Evolutionary conservation across 2,329 filamentous ascomycete species (phyloP).

Genomic region (Arachnomyces sp.): DNA sequence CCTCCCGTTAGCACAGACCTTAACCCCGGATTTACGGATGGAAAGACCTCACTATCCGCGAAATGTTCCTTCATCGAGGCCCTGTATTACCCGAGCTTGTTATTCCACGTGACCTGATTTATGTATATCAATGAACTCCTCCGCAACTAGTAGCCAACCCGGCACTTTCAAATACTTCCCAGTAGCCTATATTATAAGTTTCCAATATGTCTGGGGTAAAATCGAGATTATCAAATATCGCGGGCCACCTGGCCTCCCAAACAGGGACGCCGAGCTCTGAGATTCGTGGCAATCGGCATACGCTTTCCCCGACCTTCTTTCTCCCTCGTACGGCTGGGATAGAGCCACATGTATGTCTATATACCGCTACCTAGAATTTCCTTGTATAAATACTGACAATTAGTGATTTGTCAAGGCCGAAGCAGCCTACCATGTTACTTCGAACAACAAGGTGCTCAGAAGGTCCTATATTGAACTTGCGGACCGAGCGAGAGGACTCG

Average conservation of each 20-base stretch:
- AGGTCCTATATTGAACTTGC: constrained; percentile 74
- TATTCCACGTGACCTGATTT: no score
- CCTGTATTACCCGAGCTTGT: no score
- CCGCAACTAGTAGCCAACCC: no score
- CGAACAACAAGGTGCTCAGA: constrained; percentile 63
- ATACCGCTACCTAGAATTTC: constrained; percentile 3
- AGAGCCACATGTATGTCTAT: constrained; percentile 59
- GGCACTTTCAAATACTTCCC: no score
- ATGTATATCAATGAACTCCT: no score
- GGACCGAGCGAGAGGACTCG: constrained; percentile 76
- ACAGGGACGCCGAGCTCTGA: constrained; percentile 33
- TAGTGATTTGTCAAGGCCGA: constrained; percentile 45
- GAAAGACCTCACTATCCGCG: no score
- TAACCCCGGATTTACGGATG: no score
- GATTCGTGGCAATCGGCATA: constrained; percentile 54
- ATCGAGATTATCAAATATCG: constrained; percentile 21
- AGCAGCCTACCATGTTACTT: constrained; percentile 78
- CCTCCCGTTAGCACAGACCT: no score
- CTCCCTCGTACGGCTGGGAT: constrained; percentile 77
- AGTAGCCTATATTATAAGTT: not conserved
- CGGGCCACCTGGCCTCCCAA: constrained; percentile 21
- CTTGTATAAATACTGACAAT: not conserved
- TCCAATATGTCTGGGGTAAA: constrained; percentile 21
- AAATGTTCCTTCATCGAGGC: no score
- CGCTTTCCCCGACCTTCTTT: constrained; percentile 80